phyloP scores from a whole-genome alignment of 257 asterid species.

The Rubia yunnanensis region DNA sequence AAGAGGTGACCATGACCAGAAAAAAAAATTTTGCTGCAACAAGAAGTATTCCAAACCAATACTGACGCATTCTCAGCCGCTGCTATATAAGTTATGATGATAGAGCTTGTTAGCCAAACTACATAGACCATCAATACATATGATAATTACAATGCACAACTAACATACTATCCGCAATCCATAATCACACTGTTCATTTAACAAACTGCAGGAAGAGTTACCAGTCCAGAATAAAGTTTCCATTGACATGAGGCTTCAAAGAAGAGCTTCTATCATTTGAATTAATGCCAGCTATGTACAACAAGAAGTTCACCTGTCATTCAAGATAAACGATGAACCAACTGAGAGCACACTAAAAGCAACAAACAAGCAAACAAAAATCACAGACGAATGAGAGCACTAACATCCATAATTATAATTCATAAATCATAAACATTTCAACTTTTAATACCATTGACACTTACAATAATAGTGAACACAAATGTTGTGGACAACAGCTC shows the following conservation, averaged over 20 bases:
- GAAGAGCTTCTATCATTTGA: constrained; percentile 70
- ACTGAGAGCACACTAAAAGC: constrained; percentile 4
- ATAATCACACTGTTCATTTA: not conserved
- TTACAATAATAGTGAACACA: constrained; percentile 59
- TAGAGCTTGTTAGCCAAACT: not conserved
- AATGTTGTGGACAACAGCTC: constrained; percentile 77
- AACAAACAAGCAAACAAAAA: not conserved
- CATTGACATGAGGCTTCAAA: constrained; percentile 65
- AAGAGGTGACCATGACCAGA: not conserved
- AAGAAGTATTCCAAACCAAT: not conserved
- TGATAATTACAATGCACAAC: not conserved
- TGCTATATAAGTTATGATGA: not conserved
- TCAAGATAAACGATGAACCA: constrained; percentile 3
- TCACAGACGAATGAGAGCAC: not conserved
- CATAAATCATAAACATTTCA: not conserved
- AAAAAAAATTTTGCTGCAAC: not conserved
- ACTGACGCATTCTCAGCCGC: not conserved
- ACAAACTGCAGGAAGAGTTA: constrained; percentile 17
- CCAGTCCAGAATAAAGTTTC: constrained; percentile 87
- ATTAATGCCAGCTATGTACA: constrained; percentile 57
- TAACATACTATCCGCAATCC: not conserved
- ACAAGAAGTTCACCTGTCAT: constrained; percentile 61
- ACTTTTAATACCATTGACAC: constrained; percentile 19
- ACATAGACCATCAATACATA: not conserved
- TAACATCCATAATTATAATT: not conserved